phyloP scores from a whole-genome alignment of 805 yeast species.

The Teunomyces aglyptinius region DNA sequence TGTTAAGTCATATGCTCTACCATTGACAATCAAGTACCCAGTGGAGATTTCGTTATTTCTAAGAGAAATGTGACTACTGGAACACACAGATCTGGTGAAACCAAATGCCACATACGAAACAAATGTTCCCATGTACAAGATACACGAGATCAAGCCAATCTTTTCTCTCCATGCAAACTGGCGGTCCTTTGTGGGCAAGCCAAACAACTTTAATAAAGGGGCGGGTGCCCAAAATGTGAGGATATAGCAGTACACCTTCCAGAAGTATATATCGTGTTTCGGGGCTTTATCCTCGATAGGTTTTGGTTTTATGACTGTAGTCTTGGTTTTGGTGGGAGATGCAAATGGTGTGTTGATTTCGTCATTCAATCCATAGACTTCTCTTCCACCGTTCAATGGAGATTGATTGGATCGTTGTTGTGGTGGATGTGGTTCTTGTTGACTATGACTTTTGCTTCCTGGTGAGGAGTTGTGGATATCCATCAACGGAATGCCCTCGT shows the following conservation, averaged over 20 bases:
- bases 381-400: constrained; percentile 37
- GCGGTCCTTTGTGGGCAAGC: constrained; percentile 73
- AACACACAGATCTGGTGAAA: constrained; percentile 80
- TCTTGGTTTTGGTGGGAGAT: constrained; percentile 15
- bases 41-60: constrained; percentile 56
- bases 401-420: too few relatives aligned
- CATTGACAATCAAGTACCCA: constrained; percentile 73
- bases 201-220: constrained; percentile 65
- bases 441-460: constrained; percentile 1
- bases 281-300: constrained; percentile 12
- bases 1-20: constrained; percentile 72
- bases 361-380: constrained; percentile 61
- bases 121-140: constrained; percentile 67
- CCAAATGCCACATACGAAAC: constrained; percentile 92
- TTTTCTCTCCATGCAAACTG: constrained; percentile 98
- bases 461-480: constrained; percentile 26
- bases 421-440: background rate
- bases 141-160: constrained; percentile 77
- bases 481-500: constrained; percentile 46
- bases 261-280: constrained; percentile 44
- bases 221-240: constrained; percentile 94
- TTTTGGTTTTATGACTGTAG: constrained; percentile 18
- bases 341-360: constrained; percentile 36
- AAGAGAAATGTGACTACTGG: constrained; percentile 43
- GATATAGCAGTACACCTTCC: constrained; percentile 78